Evolutionary conservation across 805 yeast species (phyloP).

Genomic region (Wickerhamomyces mucosus): DNA sequence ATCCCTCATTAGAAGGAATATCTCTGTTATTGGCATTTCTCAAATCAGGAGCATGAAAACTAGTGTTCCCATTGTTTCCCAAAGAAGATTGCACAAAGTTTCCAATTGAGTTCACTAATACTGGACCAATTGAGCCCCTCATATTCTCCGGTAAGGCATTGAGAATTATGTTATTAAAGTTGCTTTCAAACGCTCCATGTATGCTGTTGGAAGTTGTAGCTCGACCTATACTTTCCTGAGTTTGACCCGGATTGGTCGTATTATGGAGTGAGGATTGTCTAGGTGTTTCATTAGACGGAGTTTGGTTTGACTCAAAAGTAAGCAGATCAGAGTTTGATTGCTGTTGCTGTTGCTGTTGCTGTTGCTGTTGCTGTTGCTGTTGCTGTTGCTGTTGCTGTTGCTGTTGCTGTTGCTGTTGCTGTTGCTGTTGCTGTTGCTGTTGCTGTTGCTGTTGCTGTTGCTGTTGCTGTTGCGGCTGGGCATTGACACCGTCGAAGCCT

Average conservation of each 20-base stretch:
- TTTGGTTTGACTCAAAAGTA: no score
- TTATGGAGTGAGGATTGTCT: no score
- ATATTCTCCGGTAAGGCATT: slow-evolving; percentile 6
- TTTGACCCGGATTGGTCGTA: no score
- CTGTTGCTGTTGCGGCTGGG: slow-evolving; percentile 1
- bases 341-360: background rate
- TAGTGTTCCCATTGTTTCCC: no score
- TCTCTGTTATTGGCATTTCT: no score
- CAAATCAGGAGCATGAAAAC: no score
- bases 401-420: background rate
- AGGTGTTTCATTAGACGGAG: background rate
- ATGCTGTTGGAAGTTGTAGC: slow-evolving; percentile 2
- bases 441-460: slow-evolving; percentile 1
- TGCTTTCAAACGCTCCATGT: slow-evolving; percentile 6
- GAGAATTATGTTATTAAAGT: no score
- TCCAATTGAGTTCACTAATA: slow-evolving; percentile 7
- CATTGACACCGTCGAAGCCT: background rate
- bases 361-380: slow-evolving; percentile 2
- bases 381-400: slow-evolving; percentile 2
- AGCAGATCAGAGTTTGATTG: background rate
- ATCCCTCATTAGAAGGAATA: no score
- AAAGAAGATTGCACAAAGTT: slow-evolving; percentile 7
- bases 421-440: slow-evolving; percentile 3
- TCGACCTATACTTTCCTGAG: no score
- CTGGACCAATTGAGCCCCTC: slow-evolving; percentile 9